Evolutionary conservation across 805 yeast genomes (phyloP), one percentile per base, ranked within the genome.

Genomic region (Wickerhamomyces alni): DNA sequence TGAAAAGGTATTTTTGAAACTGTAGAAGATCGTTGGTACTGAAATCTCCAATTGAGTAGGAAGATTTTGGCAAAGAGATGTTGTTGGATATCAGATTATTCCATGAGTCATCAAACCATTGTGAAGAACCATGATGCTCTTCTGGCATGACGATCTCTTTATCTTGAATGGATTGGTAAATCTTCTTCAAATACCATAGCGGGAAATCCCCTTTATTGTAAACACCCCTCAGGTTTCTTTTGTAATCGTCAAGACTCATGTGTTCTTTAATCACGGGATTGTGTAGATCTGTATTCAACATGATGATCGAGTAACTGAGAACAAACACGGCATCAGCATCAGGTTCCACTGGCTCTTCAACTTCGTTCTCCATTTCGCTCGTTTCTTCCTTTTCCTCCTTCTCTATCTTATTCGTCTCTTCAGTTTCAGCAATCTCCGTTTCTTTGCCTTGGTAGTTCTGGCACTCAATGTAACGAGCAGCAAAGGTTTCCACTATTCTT

Each of bases 101-200:
- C 95, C 95, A 85, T 15, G 77, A 68, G 54, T 85, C 91, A 55
- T 89, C 97, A 61, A 89, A 91, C 80, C 95, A 83, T 56, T 84
- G 87, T 17, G 87, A 85, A 10, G 88, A 86, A 13, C 91, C 93
- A 57, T 87, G 94, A 51, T 91, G 97, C 54, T 93, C 99, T 54
- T 93, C 98, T 0, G 99, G 98, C 89, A 94, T 86, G 36, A 93
- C 87, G 46, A 93, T 93, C 61, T 93, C 99, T 38, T 83, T 75
- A 40, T 82, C 86, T 44, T 77, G 73, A 40, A 93, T 89, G 1
- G 95, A 83, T 19, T 74, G 65, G 60, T 85, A 93, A 19, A 91
- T 87, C 46, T 75, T 83, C 43, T 81, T 79, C 45, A 91, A 67
- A 55, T 87, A 91, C 85, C 95, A 88, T 18, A 71, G 72, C 3